Evolutionary conservation across 2,329 filamentous ascomycete genomes (phyloP).

Genomic region (Pleoardoris graminearum): DNA sequence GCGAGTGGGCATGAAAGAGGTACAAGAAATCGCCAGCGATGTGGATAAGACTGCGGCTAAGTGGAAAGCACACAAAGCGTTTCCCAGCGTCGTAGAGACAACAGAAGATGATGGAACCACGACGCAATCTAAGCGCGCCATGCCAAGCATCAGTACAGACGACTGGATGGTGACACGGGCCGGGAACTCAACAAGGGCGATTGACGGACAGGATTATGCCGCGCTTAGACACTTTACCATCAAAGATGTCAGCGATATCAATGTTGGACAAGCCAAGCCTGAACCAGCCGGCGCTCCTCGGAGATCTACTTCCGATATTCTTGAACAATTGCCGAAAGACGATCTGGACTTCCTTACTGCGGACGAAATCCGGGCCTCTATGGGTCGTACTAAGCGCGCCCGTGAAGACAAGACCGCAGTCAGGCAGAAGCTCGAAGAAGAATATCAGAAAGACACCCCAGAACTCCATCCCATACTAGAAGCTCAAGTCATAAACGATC

Average conservation of each 20-base stretch:
- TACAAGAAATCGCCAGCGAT: background rate
- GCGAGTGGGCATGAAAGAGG: background rate
- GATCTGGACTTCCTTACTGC: slow-evolving; percentile 50
- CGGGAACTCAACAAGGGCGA: background rate
- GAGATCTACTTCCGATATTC: slow-evolving; percentile 29
- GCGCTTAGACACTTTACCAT: background rate
- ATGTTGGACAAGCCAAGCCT: background rate
- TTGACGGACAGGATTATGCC: background rate
- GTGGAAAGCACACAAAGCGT: background rate
- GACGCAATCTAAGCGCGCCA: too few relatives aligned
- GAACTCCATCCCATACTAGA: slow-evolving; percentile 28
- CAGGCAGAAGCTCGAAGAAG: slow-evolving; percentile 33
- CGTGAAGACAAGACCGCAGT: slow-evolving; percentile 18
- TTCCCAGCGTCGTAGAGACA: background rate
- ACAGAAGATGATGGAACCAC: background rate
- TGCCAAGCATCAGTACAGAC: background rate
- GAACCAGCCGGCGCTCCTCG: background rate
- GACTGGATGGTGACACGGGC: background rate
- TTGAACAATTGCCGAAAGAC: slow-evolving; percentile 41
- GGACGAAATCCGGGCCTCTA: slow-evolving; percentile 48
- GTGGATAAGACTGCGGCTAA: background rate
- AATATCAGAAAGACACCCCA: slow-evolving; percentile 22
- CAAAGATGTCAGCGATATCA: slow-evolving; percentile 2
- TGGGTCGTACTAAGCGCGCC: slow-evolving; percentile 36
- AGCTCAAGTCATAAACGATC: slow-evolving; percentile 33